A percentile compares a stretch with the other conserved stretches of the same genome.
Evolutionary conservation across 2,329 filamentous ascomycete genomes (phyloP).

Genomic region (Paecilomyces dactylethromorphus): DNA sequence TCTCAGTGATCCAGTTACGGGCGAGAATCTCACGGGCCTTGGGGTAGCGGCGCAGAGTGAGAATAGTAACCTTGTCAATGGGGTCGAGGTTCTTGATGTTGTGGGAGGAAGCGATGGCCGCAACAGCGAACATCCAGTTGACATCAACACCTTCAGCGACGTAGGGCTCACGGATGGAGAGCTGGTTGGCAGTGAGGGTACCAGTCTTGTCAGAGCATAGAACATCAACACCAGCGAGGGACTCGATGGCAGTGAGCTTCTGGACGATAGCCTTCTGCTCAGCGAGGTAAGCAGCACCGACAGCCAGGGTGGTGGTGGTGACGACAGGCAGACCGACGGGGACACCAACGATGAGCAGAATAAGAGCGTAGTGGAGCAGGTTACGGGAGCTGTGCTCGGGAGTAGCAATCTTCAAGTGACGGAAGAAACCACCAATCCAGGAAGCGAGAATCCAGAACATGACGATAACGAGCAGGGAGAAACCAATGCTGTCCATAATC

Average conservation of each 20-base stretch:
- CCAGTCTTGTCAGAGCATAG: slow-evolving; percentile 79
- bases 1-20: slow-evolving; percentile 69
- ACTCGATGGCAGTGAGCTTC: slow-evolving; percentile 73
- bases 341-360: slow-evolving; percentile 70
- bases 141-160: slow-evolving; percentile 70
- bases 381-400: slow-evolving; percentile 51
- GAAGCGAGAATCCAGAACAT: slow-evolving; percentile 69
- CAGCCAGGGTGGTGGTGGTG: slow-evolving; percentile 69
- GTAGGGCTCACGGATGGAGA: slow-evolving; percentile 70
- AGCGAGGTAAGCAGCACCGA: slow-evolving; percentile 70
- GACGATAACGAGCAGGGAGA: slow-evolving; percentile 65
- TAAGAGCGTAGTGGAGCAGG: slow-evolving; percentile 62
- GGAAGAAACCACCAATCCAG: slow-evolving; percentile 77
- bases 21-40: slow-evolving; percentile 70
- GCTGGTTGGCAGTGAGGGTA: slow-evolving; percentile 57
- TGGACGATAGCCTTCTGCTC: slow-evolving; percentile 74
- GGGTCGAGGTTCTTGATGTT: slow-evolving; percentile 73
- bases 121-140: slow-evolving; percentile 80
- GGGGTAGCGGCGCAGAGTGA: slow-evolving; percentile 69
- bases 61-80: slow-evolving; percentile 72
- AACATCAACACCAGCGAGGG: slow-evolving; percentile 66
- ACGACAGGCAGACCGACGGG: slow-evolving; percentile 74
- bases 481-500: slow-evolving; percentile 77
- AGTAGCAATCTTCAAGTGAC: slow-evolving; percentile 54
- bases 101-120: slow-evolving; percentile 69